phyloP scores from a whole-genome alignment of 257 asterid species.

The Lycium barbarum region DNA sequence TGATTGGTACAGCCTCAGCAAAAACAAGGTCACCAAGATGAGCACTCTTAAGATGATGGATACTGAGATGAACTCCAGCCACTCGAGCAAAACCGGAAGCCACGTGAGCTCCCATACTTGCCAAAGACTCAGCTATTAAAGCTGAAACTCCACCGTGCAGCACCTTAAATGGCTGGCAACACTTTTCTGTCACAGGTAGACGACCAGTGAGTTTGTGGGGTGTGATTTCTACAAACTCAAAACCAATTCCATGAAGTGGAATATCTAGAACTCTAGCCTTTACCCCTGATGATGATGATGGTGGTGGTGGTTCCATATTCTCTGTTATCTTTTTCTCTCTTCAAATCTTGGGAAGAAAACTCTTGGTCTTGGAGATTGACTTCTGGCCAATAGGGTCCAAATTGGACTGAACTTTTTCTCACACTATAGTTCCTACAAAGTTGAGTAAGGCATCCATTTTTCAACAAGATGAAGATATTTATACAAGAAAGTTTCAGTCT shows the following conservation, averaged over 20 bases:
- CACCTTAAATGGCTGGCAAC: conserved; percentile 72
- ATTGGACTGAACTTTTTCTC: neutral
- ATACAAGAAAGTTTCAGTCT: neutral
- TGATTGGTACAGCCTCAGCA: conserved; percentile 77
- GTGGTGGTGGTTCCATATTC: neutral
- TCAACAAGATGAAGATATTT: neutral
- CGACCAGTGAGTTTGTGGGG: conserved; percentile 68
- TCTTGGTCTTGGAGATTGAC: neutral
- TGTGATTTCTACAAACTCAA: conserved; percentile 68
- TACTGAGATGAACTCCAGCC: conserved; percentile 53
- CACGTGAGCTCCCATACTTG: conserved; percentile 55
- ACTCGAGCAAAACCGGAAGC: conserved; percentile 51
- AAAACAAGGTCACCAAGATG: conserved; percentile 66
- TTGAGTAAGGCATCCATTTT: neutral
- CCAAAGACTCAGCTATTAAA: conserved; percentile 49
- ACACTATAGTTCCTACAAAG: neutral
- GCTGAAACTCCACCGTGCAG: conserved; percentile 62
- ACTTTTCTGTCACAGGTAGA: conserved; percentile 58
- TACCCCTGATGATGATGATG: conserved; percentile 31
- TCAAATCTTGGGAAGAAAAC: neutral
- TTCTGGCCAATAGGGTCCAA: neutral
- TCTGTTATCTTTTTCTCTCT: neutral
- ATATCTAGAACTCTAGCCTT: conserved; percentile 58
- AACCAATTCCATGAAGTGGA: conserved; percentile 65
- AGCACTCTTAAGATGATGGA: conserved; percentile 68